These are phyloP conservation scores for Ophiocytium majus DNA, from an alignment of 352 stramenopile genomes.

Conservation along the genomic window DNA sequence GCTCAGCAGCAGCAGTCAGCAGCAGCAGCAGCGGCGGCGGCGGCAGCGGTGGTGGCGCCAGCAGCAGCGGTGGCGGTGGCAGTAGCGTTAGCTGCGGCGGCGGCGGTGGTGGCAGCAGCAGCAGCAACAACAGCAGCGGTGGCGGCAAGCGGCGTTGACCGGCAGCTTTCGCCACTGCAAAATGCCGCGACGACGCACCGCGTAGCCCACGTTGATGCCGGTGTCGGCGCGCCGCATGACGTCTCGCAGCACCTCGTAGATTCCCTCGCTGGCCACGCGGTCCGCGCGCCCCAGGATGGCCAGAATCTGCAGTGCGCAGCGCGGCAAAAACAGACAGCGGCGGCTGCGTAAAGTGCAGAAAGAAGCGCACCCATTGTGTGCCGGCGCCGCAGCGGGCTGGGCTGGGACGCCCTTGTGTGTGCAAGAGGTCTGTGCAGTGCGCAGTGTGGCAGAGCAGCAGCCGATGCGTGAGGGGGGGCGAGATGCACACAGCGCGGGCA, in stretches of 20 bases:
- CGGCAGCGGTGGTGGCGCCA: background rate
- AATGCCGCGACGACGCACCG: constrained; percentile 66
- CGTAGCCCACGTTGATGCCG: constrained; percentile 98
- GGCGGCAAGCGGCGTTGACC: background rate
- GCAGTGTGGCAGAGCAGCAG: too few relatives aligned
- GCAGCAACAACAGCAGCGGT: background rate
- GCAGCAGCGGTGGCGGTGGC: background rate
- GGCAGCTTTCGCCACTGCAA: background rate
- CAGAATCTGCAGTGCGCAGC: constrained; percentile 24
- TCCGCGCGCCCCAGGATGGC: constrained; percentile 43
- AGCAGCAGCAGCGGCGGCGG: too few relatives aligned
- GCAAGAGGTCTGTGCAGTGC: too few relatives aligned
- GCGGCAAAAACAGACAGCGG: background rate
- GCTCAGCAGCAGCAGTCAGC: too few relatives aligned
- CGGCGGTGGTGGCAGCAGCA: too few relatives aligned
- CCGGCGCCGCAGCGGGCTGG: too few relatives aligned
- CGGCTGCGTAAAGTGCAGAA: too few relatives aligned
- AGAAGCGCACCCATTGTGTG: too few relatives aligned
- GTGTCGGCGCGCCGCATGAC: constrained; percentile 97
- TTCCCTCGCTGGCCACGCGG: constrained; percentile 84
- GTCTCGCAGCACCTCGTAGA: constrained; percentile 99
- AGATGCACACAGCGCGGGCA: too few relatives aligned
- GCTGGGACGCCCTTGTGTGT: too few relatives aligned
- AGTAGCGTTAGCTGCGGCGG: background rate
- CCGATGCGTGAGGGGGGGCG: too few relatives aligned